Percentiles rank a stretch among this genome's conserved stretches.
Evolutionary conservation across 1,139 yeast genomes (phyloP).

Genomic region (Yamadazyma atmosphaerica): DNA sequence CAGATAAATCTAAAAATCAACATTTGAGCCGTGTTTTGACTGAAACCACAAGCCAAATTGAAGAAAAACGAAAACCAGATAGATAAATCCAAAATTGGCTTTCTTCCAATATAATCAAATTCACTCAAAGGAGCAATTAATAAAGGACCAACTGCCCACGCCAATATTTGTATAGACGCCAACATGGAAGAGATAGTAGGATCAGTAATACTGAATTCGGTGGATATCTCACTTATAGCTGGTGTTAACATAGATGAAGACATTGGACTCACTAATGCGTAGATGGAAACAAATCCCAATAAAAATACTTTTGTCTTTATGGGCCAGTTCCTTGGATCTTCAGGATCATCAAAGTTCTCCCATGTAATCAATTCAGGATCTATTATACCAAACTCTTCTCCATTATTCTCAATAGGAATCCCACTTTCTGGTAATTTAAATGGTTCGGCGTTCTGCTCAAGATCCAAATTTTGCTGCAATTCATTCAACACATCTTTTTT

Average conservation of each 20-base stretch:
- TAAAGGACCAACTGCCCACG: conserved; percentile 51
- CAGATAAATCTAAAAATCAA: conserved; percentile 41
- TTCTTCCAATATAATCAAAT: conserved; percentile 42
- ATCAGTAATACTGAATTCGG: conserved; percentile 34
- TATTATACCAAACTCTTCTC: conserved; percentile 36
- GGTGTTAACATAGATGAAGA: conserved; percentile 48
- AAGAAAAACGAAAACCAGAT: conserved; percentile 38
- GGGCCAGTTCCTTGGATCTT: conserved; percentile 44
- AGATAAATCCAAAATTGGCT: conserved; percentile 37
- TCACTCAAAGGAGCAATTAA: conserved; percentile 48
- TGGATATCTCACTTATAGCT: conserved; percentile 36
- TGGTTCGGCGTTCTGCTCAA: conserved; percentile 12
- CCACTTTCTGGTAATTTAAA: conserved; percentile 20
- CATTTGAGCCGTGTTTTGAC: conserved; percentile 39
- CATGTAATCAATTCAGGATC: conserved; percentile 49
- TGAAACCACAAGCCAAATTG: conserved; percentile 43
- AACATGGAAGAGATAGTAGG: conserved; percentile 36
- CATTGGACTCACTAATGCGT: conserved; percentile 48
- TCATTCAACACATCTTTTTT: conserved; percentile 39
- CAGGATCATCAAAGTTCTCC: conserved; percentile 38
- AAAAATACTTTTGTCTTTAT: conserved; percentile 25
- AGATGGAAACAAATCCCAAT: conserved; percentile 38
- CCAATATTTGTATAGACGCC: conserved; percentile 45
- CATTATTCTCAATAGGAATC: conserved; percentile 33
- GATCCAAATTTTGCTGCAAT: conserved; percentile 22